Evolutionary conservation across 2,329 filamentous ascomycete species (phyloP), one percentile per base, ranked within the genome.

Genomic region (Reticulascus tulasneorum): DNA sequence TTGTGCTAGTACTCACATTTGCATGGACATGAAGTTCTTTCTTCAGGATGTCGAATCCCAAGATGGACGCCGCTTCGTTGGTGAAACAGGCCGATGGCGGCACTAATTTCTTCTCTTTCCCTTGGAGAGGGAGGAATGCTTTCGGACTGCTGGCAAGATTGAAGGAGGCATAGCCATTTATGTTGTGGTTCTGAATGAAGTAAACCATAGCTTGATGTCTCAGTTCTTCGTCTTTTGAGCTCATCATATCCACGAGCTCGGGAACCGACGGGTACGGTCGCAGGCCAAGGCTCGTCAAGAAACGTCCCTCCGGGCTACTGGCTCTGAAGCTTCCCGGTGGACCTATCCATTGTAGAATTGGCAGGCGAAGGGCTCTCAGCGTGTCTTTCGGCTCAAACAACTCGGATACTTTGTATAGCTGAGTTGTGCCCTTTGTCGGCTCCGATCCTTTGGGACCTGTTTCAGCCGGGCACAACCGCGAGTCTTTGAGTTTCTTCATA

Each of bases 401-500:
- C 38, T 94, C 85, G 2, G 78, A 83, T 1, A 91, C 75, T 47
- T 77, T 84, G 62, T 86, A 91, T 4, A 84, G 56, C 33, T 68
- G 69, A 9, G 65, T 50, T 4, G 69, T 71, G 27, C 67, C 68
- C 45, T 73, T 63, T 4, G 68, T 70, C 2, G 68, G 59, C 47
- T 84, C 77, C 47, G 75, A 58, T 27, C 73, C 74, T 38, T 60
- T 57, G 0, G 75, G 69, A 1, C 76, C 76, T 30, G 69, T 69
- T 56, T 94, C 88, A 4, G 85, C 85, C 9, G 88, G 87, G 51
- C 90, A 91, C 27, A 97, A 87, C 9, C 79, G 79, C 0, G 88
- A 88, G 31, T 82, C 75, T 37, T 76, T 83, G 17, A 98, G 71
- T 52, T 84, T 86, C 46, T 78, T 80, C 36, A 96, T 75, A 56